Percentiles rank a stretch among this genome's conserved stretches.
These are phyloP conservation scores for Penicillium digitatum DNA, from an alignment of 2,329 filamentous ascomycete species.

Conservation along the genomic window DNA sequence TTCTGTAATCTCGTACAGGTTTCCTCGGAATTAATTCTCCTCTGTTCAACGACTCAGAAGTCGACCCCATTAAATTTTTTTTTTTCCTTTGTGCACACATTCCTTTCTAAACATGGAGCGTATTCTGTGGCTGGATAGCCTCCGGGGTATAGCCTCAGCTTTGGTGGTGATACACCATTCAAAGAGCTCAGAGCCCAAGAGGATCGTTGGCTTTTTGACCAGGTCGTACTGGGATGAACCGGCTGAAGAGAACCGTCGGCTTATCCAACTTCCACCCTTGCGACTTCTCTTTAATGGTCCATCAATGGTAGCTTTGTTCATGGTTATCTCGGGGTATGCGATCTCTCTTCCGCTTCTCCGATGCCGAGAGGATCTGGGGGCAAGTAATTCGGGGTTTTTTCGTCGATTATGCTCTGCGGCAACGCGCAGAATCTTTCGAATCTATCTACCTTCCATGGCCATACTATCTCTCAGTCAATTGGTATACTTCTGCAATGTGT, in stretches of 20 bases:
- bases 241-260: background rate
- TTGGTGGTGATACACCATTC: background rate
- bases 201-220: background rate
- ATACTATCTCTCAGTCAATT: background rate
- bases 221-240: conserved; percentile 1
- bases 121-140: background rate
- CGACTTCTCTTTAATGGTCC: background rate
- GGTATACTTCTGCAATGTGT: background rate
- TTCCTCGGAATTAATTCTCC: background rate
- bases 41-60: background rate
- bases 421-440: conserved; percentile 2
- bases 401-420: background rate
- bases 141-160: background rate
- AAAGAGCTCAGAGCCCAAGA: background rate
- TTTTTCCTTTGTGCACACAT: background rate
- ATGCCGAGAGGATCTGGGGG: background rate
- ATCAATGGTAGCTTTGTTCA: background rate
- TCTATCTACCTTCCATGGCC: background rate
- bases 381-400: background rate
- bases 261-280: background rate
- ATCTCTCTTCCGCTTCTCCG: background rate
- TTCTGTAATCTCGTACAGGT: background rate
- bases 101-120: background rate
- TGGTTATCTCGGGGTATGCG: conserved; percentile 1
- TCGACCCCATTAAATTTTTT: background rate